Evolutionary conservation across 2,329 filamentous ascomycete genomes (phyloP).

Genomic region (Fonsecaea pedrosoi): DNA sequence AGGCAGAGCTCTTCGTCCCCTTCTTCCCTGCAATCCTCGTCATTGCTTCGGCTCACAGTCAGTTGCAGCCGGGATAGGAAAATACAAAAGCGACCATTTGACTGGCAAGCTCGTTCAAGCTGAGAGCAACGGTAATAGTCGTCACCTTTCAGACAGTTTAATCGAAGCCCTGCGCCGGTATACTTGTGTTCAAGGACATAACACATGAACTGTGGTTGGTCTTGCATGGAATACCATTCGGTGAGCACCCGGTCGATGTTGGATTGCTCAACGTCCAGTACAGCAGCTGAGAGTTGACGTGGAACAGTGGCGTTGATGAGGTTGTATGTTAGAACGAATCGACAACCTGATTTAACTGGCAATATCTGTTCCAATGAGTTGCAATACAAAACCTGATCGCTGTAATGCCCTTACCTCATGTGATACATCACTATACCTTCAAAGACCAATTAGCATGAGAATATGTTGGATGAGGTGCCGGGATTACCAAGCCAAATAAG

Average conservation of each 20-base stretch:
- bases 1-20: not conserved
- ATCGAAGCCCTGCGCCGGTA: constrained; percentile 33
- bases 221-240: constrained; percentile 13
- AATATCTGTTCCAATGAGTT: constrained; percentile 35
- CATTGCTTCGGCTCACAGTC: constrained; percentile 13
- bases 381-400: not conserved
- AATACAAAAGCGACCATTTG: constrained; percentile 19
- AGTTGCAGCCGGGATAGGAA: constrained; percentile 15
- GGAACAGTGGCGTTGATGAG: constrained; percentile 46
- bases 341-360: constrained; percentile 56
- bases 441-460: constrained; percentile 7
- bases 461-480: not conserved
- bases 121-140: constrained; percentile 33
- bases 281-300: constrained; percentile 1
- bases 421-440: constrained; percentile 53
- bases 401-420: constrained; percentile 52
- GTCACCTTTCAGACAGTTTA: constrained; percentile 38
- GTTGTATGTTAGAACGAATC: constrained; percentile 62
- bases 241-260: constrained; percentile 7
- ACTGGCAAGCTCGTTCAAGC: constrained; percentile 17
- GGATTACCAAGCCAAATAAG: constrained; percentile 50
- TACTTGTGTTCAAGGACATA: constrained; percentile 41
- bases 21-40: not conserved
- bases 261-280: constrained; percentile 1
- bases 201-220: constrained; percentile 29